A percentile compares a stretch with the other conserved stretches of the same genome.
phyloP scores from a whole-genome alignment of 2,329 filamentous ascomycete genomes.

The Sporothrix brasiliensis region DNA sequence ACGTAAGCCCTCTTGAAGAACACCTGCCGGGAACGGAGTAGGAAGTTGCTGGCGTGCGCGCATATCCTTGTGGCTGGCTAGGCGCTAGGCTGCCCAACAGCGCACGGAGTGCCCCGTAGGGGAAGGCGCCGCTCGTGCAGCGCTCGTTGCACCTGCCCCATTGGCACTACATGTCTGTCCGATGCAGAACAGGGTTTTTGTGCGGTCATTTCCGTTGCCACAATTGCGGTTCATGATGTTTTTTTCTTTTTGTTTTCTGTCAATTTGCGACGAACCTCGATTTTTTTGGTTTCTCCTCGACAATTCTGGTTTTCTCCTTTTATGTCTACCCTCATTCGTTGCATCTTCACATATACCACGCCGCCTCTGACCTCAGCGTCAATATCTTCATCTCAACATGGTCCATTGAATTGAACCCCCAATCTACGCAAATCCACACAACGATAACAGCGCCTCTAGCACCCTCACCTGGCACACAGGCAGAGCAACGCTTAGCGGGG shows the following conservation, averaged over 20 bases:
- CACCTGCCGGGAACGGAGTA: slow-evolving; percentile 2
- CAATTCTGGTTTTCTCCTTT: background rate
- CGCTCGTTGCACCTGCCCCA: slow-evolving; percentile 1
- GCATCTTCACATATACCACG: slow-evolving; percentile 3
- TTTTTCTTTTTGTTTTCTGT: background rate
- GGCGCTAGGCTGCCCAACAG: background rate
- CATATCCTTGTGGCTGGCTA: background rate
- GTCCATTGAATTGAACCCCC: slow-evolving; percentile 4
- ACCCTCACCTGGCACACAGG: slow-evolving; percentile 18
- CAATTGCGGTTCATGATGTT: slow-evolving; percentile 18
- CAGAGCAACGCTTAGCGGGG: slow-evolving; percentile 26
- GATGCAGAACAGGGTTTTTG: background rate
- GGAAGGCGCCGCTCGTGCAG: background rate
- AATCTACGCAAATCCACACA: background rate
- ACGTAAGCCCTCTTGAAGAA: slow-evolving; percentile 15
- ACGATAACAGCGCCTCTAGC: background rate
- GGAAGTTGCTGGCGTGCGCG: slow-evolving; percentile 14
- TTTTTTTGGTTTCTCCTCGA: background rate
- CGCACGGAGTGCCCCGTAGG: background rate
- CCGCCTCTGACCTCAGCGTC: background rate
- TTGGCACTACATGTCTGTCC: slow-evolving; percentile 3
- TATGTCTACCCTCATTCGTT: background rate
- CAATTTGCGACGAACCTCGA: background rate
- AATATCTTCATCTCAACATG: slow-evolving; percentile 7
- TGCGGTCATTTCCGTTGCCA: slow-evolving; percentile 8